These are phyloP conservation scores for Phytophthora quininea DNA, from an alignment of 352 stramenopile species.

Conservation along the genomic window DNA sequence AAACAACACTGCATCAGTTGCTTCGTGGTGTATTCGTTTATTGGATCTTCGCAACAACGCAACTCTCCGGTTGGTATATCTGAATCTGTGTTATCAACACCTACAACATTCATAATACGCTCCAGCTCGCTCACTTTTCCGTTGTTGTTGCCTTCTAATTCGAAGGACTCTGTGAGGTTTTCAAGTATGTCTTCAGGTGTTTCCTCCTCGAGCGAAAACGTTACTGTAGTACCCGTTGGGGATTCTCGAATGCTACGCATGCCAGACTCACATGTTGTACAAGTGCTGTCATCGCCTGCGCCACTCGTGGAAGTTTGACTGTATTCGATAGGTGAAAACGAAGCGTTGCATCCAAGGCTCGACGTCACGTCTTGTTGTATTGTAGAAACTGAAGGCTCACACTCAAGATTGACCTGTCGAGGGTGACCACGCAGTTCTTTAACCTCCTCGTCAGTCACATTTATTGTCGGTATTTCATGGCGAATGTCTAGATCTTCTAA, in stretches of 20 bases:
- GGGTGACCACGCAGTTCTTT: slow-evolving; percentile 5
- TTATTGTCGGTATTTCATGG: slow-evolving; percentile 5
- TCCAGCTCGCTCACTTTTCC: slow-evolving; percentile 7
- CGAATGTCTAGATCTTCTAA: background rate
- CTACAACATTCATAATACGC: background rate
- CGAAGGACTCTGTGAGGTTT: slow-evolving; percentile 12
- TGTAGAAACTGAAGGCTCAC: background rate
- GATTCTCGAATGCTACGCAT: too few species aligned
- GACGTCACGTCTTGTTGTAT: background rate
- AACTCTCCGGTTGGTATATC: slow-evolving; percentile 2
- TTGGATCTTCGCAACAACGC: background rate
- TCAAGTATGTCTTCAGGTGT: slow-evolving; percentile 1
- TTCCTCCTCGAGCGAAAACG: too few species aligned
- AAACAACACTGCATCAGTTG: slow-evolving; percentile 24
- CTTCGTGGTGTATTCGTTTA: slow-evolving; percentile 15
- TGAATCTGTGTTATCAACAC: slow-evolving; percentile 28
- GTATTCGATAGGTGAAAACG: too few species aligned
- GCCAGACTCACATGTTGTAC: background rate
- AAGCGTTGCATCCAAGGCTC: too few species aligned
- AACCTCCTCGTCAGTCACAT: slow-evolving; percentile 7
- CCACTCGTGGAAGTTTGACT: too few species aligned
- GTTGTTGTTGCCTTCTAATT: slow-evolving; percentile 2
- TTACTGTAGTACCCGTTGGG: too few species aligned
- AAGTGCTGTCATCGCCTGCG: too few species aligned
- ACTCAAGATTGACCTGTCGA: background rate